Percentiles rank a stretch among this genome's conserved stretches.
Conservation (phyloP, 2,329 filamentous ascomycete genomes). For the Fusarium sororula region DNA sequence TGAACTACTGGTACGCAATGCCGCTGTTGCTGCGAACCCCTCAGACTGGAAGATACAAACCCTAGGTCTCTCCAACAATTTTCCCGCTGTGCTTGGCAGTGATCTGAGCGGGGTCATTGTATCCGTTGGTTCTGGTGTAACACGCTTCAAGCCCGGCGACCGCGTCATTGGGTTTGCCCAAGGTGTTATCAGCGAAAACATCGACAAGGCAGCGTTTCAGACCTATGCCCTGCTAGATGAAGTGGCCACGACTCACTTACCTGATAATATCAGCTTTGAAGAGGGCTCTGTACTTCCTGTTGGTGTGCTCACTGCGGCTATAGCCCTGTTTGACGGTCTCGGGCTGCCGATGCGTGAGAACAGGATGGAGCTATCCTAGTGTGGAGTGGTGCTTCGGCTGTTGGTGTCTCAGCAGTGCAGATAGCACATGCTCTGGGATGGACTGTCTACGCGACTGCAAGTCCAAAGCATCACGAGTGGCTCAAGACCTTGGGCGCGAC, state of each 20-base stretch:
- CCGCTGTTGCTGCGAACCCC: conserved; percentile 47
- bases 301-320: background rate
- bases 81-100: conserved; percentile 25
- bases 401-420: conserved; percentile 19
- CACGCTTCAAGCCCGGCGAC: conserved; percentile 18
- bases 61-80: conserved; percentile 36
- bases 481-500: background rate
- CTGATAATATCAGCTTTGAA: conserved; percentile 30
- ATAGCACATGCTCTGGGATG: conserved; percentile 19
- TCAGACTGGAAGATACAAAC: conserved; percentile 49
- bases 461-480: conserved; percentile 16
- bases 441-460: conserved; percentile 19
- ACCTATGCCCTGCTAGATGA: conserved; percentile 44
- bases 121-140: background rate
- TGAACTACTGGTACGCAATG: background rate
- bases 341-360: conserved; percentile 20
- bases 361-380: conserved; percentile 36
- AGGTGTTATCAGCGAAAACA: conserved; percentile 43
- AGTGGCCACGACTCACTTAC: accelerated
- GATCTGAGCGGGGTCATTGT: conserved; percentile 19
- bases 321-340: background rate
- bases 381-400: conserved; percentile 46
- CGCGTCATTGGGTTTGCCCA: conserved; percentile 43
- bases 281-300: conserved; percentile 23
- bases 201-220: conserved; percentile 47